Base-by-base conservation (phyloP, 768 basidiomycete genomes). In the Lactarius pseudohatsudake region DNA sequence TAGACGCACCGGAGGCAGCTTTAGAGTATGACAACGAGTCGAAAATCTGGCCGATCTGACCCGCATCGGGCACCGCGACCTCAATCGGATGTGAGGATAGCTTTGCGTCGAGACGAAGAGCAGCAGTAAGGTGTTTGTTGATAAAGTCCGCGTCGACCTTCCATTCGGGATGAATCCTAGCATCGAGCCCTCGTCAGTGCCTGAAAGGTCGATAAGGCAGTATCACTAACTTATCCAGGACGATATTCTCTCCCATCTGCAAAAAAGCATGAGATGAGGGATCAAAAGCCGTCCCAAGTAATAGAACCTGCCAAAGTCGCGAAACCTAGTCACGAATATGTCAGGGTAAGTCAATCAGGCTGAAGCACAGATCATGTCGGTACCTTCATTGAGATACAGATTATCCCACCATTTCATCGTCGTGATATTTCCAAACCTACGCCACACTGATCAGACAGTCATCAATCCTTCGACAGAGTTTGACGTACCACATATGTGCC, bases 391-490 rank as follows among this genome's bases (percentile, higher is more conserved):
- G 64, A 92, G 77, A 76, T 91, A 91, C 57, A 93, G 81, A 75
- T 91, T 88, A 68, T 91, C 86, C 91, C 92, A 94, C 92, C 92
- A 94, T 72, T 86, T 85, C 94, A 96, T 95, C 0, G 94, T 96
- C 7, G 92, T 90, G 72, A 97, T 90, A 74, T 96, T 89, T 30
- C 94, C 95, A 71, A 96, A 96, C 92, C 92, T 81, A 47, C 71
- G 20, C 47, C 69, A 18, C 7, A 7, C 28, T n/a, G 20, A 56
- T 26, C 57, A 53, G 26, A 60, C 9, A 50, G 22, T 20, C 20
- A 11, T 15, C n/a, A 36, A 32, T 40, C 2, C 58, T 30, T n/a
- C 45, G 20, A 65, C 8, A 20, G 16, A 26, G 43, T 47, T 30
- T 22, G 7, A 70, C 70, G n/a, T 30, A 87, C 87, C 90, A 89